Base-by-base conservation (phyloP, 768 basidiomycete genomes). In the Mycena rebaudengoi region DNA sequence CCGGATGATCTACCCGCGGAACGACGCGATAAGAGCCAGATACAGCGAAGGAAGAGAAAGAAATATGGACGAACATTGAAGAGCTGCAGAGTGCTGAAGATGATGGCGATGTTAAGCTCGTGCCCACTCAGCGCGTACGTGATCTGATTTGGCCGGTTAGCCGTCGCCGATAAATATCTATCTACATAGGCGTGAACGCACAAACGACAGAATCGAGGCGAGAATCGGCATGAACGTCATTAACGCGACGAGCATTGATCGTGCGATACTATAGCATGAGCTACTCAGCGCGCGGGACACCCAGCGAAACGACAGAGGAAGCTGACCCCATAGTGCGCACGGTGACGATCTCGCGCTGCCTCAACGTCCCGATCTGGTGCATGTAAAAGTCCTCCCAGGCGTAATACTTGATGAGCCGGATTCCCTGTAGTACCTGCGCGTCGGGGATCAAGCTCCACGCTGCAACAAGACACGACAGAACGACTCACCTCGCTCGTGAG, bases 331-430 rank as follows among this genome's bases (percentile, higher is more conserved):
- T 30, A 66, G 70, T 78, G 57, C 74, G 70, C 20, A 85, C 72
- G 20, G 81, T 76, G 5, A 68, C 65, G 33, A 84, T 77, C 63
- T 85, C 84, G 39, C 74, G 69, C 32, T 67, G 69, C 21, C 85
- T 72, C 54, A 84, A 69, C 1, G 69, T 71, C 28, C 76, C 76
- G 23, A 86, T 81, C 52, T 80, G 78, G 23, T 78, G 69, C 1
- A 74, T 72, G 66, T 86, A 88, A 62, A 86, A 86, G 13, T 63
- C 57, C 69, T 88, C 88, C 83, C 86, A 90, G 0, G 85, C 85
- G 69, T 87, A 90, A 26, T 83, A 76, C 73, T 91, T 91, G 68
- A 91, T 81, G 6, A 89, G 79, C 4, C 90, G 82, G 58, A 91
- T 89, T 40, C 87, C 87, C 72, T 88, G 87, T 13, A 93, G 75